Conservation (phyloP, 305 asterid species). For the Fraxinus xanthoxyloides region DNA sequence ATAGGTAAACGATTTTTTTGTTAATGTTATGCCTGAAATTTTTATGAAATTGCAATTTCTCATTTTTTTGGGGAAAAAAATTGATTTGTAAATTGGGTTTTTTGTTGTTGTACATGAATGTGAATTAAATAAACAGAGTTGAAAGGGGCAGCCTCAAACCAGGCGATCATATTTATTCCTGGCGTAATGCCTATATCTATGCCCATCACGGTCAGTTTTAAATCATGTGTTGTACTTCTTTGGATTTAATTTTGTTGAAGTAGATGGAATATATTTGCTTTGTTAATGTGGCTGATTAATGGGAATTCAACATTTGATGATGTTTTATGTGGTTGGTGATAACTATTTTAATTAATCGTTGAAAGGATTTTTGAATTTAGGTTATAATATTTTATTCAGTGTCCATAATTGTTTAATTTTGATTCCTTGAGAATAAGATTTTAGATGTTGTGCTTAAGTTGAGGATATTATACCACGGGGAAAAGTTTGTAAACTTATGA, state of each 20-base stretch:
- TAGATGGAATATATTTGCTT: background rate
- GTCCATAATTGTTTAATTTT: background rate
- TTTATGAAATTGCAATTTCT: background rate
- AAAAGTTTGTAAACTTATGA: background rate
- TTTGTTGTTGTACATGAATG: constrained; percentile 8
- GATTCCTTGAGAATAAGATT: background rate
- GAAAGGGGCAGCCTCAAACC: constrained; percentile 63
- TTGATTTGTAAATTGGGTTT: background rate
- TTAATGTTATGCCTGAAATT: background rate
- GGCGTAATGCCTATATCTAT: constrained; percentile 82
- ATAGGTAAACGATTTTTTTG: constrained; percentile 40
- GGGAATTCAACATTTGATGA: background rate
- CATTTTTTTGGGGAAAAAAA: background rate
- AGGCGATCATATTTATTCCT: constrained; percentile 94
- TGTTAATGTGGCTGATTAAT: background rate
- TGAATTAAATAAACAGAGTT: constrained; percentile 38
- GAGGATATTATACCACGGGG: background rate
- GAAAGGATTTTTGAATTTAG: background rate
- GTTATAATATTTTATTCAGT: background rate
- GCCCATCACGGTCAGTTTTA: constrained; percentile 85
- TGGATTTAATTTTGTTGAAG: constrained; percentile 8
- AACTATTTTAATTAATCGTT: background rate
- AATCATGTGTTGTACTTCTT: background rate
- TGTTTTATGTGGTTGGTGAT: constrained; percentile 1
- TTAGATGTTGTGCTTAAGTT: background rate